Conservation (phyloP, 805 yeast genomes). For the Spathaspora hagerdaliae region DNA sequence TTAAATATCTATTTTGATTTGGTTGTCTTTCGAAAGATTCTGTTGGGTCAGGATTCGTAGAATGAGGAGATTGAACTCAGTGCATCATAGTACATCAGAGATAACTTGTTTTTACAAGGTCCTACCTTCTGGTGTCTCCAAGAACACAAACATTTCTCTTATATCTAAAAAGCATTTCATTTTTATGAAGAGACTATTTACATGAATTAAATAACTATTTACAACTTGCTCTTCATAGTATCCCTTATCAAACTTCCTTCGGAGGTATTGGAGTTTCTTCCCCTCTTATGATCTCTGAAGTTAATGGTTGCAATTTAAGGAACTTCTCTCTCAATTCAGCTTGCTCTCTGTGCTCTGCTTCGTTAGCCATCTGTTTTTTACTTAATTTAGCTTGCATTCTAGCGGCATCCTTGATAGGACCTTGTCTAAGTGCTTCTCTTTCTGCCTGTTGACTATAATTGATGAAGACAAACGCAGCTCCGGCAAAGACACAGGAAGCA, state of each 20-base stretch:
- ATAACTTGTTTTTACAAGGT: constrained; percentile 10
- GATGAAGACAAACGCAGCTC: constrained; percentile 61
- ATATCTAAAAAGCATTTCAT: neutral
- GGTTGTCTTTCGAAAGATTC: neutral
- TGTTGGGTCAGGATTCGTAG: constrained; percentile 4
- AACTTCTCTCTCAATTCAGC: constrained; percentile 54
- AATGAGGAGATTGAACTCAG: constrained; percentile 15
- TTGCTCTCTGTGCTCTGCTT: constrained; percentile 64
- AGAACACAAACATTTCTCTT: constrained; percentile 36
- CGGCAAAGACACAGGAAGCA: constrained; percentile 50
- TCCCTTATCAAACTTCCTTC: no score
- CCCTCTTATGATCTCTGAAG: constrained; percentile 30
- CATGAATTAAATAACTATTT: no score
- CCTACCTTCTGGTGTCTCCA: constrained; percentile 46
- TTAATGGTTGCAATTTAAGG: constrained; percentile 59
- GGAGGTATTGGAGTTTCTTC: neutral
- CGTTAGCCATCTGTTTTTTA: constrained; percentile 48
- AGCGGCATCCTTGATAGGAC: constrained; percentile 80
- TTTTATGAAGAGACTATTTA: no score
- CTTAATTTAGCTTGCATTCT: constrained; percentile 48
- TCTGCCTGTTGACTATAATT: constrained; percentile 68
- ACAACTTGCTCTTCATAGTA: no score
- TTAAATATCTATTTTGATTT: neutral
- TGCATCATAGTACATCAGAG: constrained; percentile 49
- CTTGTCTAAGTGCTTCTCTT: constrained; percentile 68